These are phyloP conservation scores for Cryomyces antarcticus DNA, from an alignment of 495 filamentous ascomycete species.

Conservation along the genomic window DNA sequence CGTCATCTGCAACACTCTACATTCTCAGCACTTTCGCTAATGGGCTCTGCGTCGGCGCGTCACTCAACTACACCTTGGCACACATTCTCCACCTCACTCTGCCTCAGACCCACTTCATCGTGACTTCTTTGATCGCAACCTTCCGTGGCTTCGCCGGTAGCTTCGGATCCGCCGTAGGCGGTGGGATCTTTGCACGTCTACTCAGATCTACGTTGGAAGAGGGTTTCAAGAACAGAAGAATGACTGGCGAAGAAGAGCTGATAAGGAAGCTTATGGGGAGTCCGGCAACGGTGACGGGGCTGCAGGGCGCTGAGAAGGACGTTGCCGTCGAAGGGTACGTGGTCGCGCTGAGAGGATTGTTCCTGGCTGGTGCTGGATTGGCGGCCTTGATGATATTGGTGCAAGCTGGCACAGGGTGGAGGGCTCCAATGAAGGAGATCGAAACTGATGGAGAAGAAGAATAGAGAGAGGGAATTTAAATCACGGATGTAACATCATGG, in stretches of 20 bases:
- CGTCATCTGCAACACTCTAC: slow-evolving; percentile 26
- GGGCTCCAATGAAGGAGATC: neutral
- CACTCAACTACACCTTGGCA: slow-evolving; percentile 57
- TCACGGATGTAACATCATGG: too few relatives aligned
- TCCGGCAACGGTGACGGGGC: slow-evolving; percentile 35
- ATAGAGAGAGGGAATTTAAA: slow-evolving; percentile 5
- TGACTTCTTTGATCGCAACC: slow-evolving; percentile 46
- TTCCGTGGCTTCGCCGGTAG: slow-evolving; percentile 56
- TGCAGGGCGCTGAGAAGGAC: slow-evolving; percentile 30
- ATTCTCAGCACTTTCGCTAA: slow-evolving; percentile 37
- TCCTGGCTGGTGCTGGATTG: slow-evolving; percentile 33
- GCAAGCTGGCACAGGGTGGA: slow-evolving; percentile 55
- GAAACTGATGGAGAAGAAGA: slow-evolving; percentile 13
- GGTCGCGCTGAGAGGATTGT: slow-evolving; percentile 33
- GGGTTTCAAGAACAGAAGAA: slow-evolving; percentile 33
- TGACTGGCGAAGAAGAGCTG: slow-evolving; percentile 29
- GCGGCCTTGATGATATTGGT: slow-evolving; percentile 31
- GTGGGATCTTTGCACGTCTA: slow-evolving; percentile 47
- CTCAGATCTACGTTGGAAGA: slow-evolving; percentile 31
- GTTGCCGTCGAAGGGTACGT: slow-evolving; percentile 47
- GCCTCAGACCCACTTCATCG: slow-evolving; percentile 43
- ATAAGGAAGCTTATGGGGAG: slow-evolving; percentile 45
- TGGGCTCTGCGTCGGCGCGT: slow-evolving; percentile 46
- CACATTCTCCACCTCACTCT: slow-evolving; percentile 51
- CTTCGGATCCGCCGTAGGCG: slow-evolving; percentile 58